A percentile compares a stretch with the other conserved stretches of the same genome.
These are phyloP conservation scores for Coccomyxa subellipsoidea DNA, from an alignment of 163 green algal genomes.

Conservation along the genomic window DNA sequence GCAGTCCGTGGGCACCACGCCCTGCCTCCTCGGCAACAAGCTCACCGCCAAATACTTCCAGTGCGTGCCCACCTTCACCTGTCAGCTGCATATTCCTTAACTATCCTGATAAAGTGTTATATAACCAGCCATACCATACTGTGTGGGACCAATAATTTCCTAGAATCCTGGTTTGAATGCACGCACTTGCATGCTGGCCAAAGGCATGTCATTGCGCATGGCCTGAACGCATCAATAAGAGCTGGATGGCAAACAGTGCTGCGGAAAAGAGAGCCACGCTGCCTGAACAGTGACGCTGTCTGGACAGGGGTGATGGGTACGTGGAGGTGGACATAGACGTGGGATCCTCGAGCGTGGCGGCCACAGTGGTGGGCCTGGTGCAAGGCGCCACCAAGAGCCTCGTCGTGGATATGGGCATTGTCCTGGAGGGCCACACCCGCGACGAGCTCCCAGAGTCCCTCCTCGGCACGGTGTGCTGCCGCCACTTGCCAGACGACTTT, in stretches of 20 bases:
- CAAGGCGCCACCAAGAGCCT: slow-evolving; percentile 73
- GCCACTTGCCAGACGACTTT: no score
- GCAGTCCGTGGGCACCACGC: slow-evolving; percentile 85
- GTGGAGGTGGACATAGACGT: slow-evolving; percentile 83
- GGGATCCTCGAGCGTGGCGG: slow-evolving; percentile 61
- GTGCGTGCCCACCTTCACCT: background rate
- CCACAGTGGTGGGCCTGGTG: slow-evolving; percentile 64
- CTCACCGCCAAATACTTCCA: slow-evolving; percentile 51
- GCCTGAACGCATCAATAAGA: no score
- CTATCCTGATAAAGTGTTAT: no score
- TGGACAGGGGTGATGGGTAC: slow-evolving; percentile 11
- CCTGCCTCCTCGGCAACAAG: slow-evolving; percentile 88
- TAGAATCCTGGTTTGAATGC: no score
- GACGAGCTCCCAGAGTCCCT: slow-evolving; percentile 46
- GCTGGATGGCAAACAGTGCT: no score
- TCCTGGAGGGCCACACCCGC: slow-evolving; percentile 28
- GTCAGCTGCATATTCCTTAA: background rate
- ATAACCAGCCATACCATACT: no score
- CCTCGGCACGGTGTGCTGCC: slow-evolving; percentile 49
- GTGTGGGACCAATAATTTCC: no score
- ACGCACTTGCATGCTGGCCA: no score
- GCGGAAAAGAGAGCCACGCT: no score
- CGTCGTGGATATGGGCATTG: slow-evolving; percentile 79
- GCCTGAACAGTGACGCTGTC: no score
- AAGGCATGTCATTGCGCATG: no score